These are phyloP conservation scores for Penicillium paxilli DNA, from an alignment of 495 filamentous ascomycete species.

Conservation along the genomic window DNA sequence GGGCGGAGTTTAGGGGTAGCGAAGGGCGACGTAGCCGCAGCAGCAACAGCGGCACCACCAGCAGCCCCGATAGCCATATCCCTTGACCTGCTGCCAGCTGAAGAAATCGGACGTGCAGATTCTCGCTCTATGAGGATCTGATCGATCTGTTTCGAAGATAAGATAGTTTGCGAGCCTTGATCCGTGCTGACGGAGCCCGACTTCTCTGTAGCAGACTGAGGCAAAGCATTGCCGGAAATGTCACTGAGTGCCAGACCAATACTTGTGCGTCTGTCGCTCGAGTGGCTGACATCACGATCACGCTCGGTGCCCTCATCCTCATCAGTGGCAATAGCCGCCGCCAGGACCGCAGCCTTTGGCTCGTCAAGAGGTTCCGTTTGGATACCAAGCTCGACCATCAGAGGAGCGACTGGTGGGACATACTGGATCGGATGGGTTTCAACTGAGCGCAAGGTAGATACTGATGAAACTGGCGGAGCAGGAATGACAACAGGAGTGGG, in stretches of 20 bases:
- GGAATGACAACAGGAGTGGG: slow-evolving; percentile 18
- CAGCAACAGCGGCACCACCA: not conserved
- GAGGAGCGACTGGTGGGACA: slow-evolving; percentile 18
- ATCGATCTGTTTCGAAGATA: slow-evolving; percentile 73
- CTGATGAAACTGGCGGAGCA: slow-evolving; percentile 21
- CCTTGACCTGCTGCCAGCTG: slow-evolving; percentile 33
- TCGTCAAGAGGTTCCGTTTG: slow-evolving; percentile 25
- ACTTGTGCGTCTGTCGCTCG: slow-evolving; percentile 42
- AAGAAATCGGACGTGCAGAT: slow-evolving; percentile 31
- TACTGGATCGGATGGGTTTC: slow-evolving; percentile 40
- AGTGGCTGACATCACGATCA: slow-evolving; percentile 25
- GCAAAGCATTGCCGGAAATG: slow-evolving; percentile 45
- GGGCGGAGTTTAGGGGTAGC: slow-evolving; percentile 39
- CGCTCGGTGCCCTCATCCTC: slow-evolving; percentile 57
- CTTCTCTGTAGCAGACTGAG: slow-evolving; percentile 26
- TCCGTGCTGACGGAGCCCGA: slow-evolving; percentile 54
- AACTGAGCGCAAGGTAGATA: slow-evolving; percentile 41
- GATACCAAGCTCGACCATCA: slow-evolving; percentile 17
- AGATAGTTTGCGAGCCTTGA: slow-evolving; percentile 70
- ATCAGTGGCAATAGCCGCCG: slow-evolving; percentile 34
- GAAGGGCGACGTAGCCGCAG: slow-evolving; percentile 27
- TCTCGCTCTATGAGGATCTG: slow-evolving; percentile 55
- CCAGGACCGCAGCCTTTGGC: slow-evolving; percentile 16
- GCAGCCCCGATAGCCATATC: slow-evolving; percentile 24
- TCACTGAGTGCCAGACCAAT: slow-evolving; percentile 42